phyloP scores from a whole-genome alignment of 495 filamentous ascomycete genomes.

The Xylaria telfairii region DNA sequence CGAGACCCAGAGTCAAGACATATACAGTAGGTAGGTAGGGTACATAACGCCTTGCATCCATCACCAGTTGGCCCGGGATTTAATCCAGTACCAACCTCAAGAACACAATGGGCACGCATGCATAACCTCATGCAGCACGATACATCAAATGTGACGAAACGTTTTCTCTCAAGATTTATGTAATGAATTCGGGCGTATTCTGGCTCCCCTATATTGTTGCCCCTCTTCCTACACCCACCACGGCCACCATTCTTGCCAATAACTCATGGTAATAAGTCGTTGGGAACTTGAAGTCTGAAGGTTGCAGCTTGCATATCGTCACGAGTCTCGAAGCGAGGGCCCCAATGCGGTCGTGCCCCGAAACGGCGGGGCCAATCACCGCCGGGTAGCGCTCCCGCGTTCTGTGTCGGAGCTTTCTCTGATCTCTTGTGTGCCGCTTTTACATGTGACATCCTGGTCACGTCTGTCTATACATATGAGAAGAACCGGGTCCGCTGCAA shows the following conservation, averaged over 20 bases:
- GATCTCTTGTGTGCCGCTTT: background rate
- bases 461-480: no score
- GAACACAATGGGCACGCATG: background rate
- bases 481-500: no score
- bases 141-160: background rate
- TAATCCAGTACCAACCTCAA: background rate
- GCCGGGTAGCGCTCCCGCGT: background rate
- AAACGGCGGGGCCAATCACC: background rate
- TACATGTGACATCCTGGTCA: constrained; percentile 1
- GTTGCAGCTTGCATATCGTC: constrained; percentile 3
- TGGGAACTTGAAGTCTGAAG: background rate
- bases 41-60: no score
- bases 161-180: background rate
- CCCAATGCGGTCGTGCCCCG: constrained; percentile 9
- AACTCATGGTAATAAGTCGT: background rate
- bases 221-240: background rate
- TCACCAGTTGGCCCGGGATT: background rate
- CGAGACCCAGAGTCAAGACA: background rate
- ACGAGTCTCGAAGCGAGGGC: background rate
- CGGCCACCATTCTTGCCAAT: background rate
- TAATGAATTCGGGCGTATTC: background rate
- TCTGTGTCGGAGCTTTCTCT: background rate
- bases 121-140: background rate
- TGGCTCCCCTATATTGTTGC: background rate
- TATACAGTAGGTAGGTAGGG: no score